Evolutionary conservation across 2,329 filamentous ascomycete species (phyloP), one percentile per base, ranked within the genome.

Genomic region (Neofusicoccum laricinum): DNA sequence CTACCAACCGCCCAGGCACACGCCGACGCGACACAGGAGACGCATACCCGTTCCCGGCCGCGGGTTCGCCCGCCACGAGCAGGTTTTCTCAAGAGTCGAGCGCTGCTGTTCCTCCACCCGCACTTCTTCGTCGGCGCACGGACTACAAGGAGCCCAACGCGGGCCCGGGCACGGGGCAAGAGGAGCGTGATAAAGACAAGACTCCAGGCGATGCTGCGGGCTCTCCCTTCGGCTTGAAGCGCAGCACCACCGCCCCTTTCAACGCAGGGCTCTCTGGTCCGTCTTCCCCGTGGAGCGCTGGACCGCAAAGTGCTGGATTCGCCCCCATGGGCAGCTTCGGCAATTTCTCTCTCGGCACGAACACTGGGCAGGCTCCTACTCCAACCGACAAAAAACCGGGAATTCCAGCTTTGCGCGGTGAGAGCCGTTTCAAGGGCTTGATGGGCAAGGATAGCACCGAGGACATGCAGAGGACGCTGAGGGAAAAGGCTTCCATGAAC

Each of bases 21-120:
- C 88, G 94, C 70, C 91, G 94, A 70, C 89, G 93, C 66, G 93
- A 97, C 76, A 95, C 93, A 0, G 90, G 92, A 70, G 79, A 95
- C 83, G 81, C 90, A 70, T 88, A 75, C 72, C 84, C 72, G 71
- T 84, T 80, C 79, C 81, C 71, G 75, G 79, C 68, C 77, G 82
- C 68, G 73, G 82, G 82, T 12, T 93, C 89, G 17, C 90, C 90
- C 1, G 85, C 86, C 30, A 78, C 81, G 30, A 83, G 81, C 11
- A 82, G 89, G 32, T 88, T 88, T 63, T 75, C 82, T 43, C 83
- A 91, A 36, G 90, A 92, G 15, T 81, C 85, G 5, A 84, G 84
- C 41, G 81, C 85, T 4, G 80, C 85, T 40, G 86, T 85, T 8
- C 86, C 87, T 49, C 86, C 87, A 10, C 83, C 86, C 19, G 81